Conservation (phyloP, 495 filamentous ascomycete genomes). For the Aspergillus carlsbadensis region DNA sequence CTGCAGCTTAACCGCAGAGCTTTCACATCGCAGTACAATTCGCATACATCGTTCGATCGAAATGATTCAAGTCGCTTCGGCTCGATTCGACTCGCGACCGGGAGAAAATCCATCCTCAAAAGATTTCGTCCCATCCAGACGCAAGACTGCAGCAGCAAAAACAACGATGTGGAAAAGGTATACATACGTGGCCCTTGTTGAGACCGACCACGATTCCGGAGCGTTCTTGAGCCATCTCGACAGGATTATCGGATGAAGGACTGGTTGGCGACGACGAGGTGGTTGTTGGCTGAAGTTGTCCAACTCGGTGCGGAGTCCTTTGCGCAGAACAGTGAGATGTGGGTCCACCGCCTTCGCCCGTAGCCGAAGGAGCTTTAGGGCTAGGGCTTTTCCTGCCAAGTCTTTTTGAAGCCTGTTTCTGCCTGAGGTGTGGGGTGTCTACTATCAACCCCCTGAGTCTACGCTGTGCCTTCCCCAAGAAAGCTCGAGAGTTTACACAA, state of each 20-base stretch:
- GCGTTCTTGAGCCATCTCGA: slow-evolving; percentile 63
- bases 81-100: neutral
- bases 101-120: neutral
- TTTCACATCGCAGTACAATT: neutral
- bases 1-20: neutral
- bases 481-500: too few species aligned
- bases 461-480: too few species aligned
- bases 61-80: slow-evolving; percentile 13
- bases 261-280: slow-evolving; percentile 42
- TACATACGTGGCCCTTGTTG: slow-evolving; percentile 87
- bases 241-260: slow-evolving; percentile 32
- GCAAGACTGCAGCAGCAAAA: neutral
- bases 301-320: slow-evolving; percentile 15
- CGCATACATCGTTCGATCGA: neutral
- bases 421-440: too few species aligned
- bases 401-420: neutral
- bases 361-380: slow-evolving; percentile 26
- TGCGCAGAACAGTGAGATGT: slow-evolving; percentile 18
- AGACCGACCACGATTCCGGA: slow-evolving; percentile 77
- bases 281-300: slow-evolving; percentile 42
- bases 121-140: neutral
- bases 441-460: too few species aligned
- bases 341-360: slow-evolving; percentile 25
- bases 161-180: slow-evolving; percentile 19
- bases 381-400: slow-evolving; percentile 20